Evolutionary conservation across 2,329 filamentous ascomycete species (phyloP), one percentile per base, ranked within the genome.

Genomic region (Aspergillus sp.): DNA sequence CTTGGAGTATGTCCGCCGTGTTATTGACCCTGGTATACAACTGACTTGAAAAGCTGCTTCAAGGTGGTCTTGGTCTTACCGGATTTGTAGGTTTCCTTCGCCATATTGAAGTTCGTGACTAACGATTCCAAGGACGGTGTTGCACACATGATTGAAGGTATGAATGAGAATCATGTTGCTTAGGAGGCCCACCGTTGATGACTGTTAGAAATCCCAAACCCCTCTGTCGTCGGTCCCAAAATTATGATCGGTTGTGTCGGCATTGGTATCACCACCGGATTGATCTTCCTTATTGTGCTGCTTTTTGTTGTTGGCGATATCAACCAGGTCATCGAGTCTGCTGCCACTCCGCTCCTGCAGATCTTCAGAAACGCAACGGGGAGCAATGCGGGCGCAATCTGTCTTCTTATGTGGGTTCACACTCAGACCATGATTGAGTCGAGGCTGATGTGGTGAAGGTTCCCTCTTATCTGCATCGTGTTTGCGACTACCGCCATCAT

Each of bases 241-340:
- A 88, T 90, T 60, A 89, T 90, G 87, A 81, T 90, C 13, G 83
- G 82, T 59, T 89, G 86, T 63, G 86, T 89, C 34, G 77, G 76
- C 7, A 90, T 90, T 52, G 87, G 87, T 11, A 85, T 85, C 23
- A 76, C 83, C 3, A 89, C 87, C 0, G 88, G 88, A 1, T 85
- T 85, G 58, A 76, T 89, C 54, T 90, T 89, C 71, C 76, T 90
- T 23, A 80, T 84, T 49, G 83, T 87, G 41, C 77, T 91, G 1
- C 82, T 91, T 0, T 90, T 91, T 56, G 87, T 89, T 53, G 80
- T 87, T 30, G 83, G 83, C 3, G 82, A 89, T 63, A 80, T 87
- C 51, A 75, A 85, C 23, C 72, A 76, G 0, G 84, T 89, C 50
- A 88, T 88, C 60, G 71, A 71, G 0, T 85, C 85, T 0, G 66